Percentiles rank a stretch among this genome's conserved stretches.
Conservation (phyloP, 106 monocot genomes). For the Iris macrosiphon region DNA sequence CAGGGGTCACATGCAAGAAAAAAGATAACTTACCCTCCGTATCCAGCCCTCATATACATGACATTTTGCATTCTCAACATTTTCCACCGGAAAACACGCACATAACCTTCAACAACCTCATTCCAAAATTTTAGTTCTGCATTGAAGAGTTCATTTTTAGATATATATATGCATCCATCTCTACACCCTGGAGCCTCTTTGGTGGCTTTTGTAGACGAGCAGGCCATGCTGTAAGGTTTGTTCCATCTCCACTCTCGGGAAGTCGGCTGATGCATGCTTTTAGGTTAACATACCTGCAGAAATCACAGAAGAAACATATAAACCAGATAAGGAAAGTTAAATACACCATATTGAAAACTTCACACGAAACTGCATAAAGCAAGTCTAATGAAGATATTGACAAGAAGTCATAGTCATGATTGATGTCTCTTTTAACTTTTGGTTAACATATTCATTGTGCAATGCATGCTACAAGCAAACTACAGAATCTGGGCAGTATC, state of each 20-base stretch:
- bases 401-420: too few relatives aligned
- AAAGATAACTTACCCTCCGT: conserved; percentile 69
- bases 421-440: background rate
- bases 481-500: background rate
- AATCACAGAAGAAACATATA: background rate
- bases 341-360: background rate
- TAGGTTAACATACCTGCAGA: conserved; percentile 60
- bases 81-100: conserved; percentile 57
- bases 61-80: conserved; percentile 64
- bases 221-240: conserved; percentile 66
- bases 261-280: conserved; percentile 73
- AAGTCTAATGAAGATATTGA: too few relatives aligned
- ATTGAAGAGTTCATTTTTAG: conserved; percentile 69
- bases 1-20: conserved; percentile 1
- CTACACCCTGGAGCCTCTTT: conserved; percentile 52
- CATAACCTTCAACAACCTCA: conserved; percentile 45
- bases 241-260: conserved; percentile 73
- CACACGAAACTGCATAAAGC: background rate
- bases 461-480: background rate
- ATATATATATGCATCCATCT: conserved; percentile 79
- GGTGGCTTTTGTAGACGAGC: conserved; percentile 67
- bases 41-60: conserved; percentile 94
- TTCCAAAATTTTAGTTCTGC: conserved; percentile 75
- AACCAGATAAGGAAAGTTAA: background rate
- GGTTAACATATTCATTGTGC: background rate